Conservation (phyloP, 169 alveolate species). For the Babesia sp. region DNA sequence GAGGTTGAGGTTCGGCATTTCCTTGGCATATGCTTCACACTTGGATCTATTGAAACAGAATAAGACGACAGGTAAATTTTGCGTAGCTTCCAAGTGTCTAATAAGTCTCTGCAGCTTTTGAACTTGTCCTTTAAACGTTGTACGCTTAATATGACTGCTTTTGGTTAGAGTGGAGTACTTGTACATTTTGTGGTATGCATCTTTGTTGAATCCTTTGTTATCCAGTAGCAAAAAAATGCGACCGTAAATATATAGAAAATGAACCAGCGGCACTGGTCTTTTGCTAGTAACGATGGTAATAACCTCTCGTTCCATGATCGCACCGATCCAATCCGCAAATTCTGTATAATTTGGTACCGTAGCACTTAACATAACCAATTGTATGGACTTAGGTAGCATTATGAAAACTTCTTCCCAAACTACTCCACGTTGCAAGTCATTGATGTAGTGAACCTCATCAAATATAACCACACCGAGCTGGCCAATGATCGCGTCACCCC, state of each 20-base stretch:
- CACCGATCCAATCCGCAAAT: slow-evolving; percentile 99
- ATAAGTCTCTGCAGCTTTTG: slow-evolving; percentile 81
- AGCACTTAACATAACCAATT: slow-evolving; percentile 94
- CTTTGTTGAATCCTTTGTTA: slow-evolving; percentile 57
- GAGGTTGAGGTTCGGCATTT: slow-evolving; percentile 81
- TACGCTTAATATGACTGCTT: slow-evolving; percentile 34
- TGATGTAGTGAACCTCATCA: slow-evolving; percentile 98
- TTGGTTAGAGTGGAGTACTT: slow-evolving; percentile 42
- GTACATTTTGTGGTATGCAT: slow-evolving; percentile 70
- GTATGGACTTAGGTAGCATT: slow-evolving; percentile 89
- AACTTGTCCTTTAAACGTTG: slow-evolving; percentile 76
- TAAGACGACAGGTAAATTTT: slow-evolving; percentile 93
- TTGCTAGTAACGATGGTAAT: slow-evolving; percentile 89
- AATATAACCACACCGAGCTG: slow-evolving; percentile 95
- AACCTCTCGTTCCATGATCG: slow-evolving; percentile 88
- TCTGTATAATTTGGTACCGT: slow-evolving; percentile 97
- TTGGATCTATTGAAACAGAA: slow-evolving; percentile 92
- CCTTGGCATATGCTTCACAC: slow-evolving; percentile 88
- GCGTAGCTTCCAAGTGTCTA: slow-evolving; percentile 70
- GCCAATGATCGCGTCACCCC: slow-evolving; percentile 81
- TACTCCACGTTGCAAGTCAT: slow-evolving; percentile 95
- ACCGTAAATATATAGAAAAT: slow-evolving; percentile 80
- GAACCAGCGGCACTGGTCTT: slow-evolving; percentile 97
- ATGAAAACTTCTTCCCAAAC: slow-evolving; percentile 99
- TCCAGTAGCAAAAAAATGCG: slow-evolving; percentile 52